Percentiles rank a stretch among this genome's conserved stretches.
phyloP scores from a whole-genome alignment of 768 basidiomycete genomes.

The Lactifluus rugatus region DNA sequence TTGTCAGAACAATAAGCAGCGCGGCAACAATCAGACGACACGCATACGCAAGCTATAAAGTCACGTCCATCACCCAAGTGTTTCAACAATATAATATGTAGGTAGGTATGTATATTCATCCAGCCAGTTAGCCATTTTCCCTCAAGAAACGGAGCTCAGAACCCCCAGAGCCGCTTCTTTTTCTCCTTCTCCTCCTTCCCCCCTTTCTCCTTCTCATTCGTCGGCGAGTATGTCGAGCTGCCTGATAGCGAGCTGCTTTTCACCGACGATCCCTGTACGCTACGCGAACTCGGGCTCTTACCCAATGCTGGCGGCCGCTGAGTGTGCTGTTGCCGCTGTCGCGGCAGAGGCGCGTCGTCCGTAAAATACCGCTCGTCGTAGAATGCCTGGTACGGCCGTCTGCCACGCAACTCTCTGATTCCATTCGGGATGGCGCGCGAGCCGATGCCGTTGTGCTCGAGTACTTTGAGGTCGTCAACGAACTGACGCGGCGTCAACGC shows the following conservation, averaged over 20 bases:
- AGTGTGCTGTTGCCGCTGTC: conserved; percentile 31
- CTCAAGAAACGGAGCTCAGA: neutral
- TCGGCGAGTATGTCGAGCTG: neutral
- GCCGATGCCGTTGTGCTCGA: conserved; percentile 83
- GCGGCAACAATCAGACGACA: neutral
- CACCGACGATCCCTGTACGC: conserved; percentile 37
- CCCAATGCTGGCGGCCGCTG: conserved; percentile 26
- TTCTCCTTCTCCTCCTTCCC: conserved; percentile 70
- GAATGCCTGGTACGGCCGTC: conserved; percentile 57
- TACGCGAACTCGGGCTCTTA: conserved; percentile 22
- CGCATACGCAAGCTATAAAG: neutral
- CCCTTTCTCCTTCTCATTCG: conserved; percentile 29
- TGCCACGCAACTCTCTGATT: conserved; percentile 38
- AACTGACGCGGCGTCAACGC: conserved; percentile 73
- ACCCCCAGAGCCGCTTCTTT: conserved; percentile 38
- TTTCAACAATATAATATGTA: neutral
- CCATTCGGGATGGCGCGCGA: conserved; percentile 66
- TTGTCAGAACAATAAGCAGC: neutral
- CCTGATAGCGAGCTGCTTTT: conserved; percentile 38
- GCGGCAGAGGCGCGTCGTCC: conserved; percentile 50
- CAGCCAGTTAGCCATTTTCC: neutral
- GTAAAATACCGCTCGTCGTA: conserved; percentile 76
- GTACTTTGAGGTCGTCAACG: conserved; percentile 75
- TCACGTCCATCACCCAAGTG: neutral
- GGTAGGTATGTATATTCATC: neutral